Percentiles rank a stretch among this genome's conserved stretches.
Evolutionary conservation across 225 moss, liverwort and hornwort species (phyloP).

Genomic region (Pleurozium schreberi): DNA sequence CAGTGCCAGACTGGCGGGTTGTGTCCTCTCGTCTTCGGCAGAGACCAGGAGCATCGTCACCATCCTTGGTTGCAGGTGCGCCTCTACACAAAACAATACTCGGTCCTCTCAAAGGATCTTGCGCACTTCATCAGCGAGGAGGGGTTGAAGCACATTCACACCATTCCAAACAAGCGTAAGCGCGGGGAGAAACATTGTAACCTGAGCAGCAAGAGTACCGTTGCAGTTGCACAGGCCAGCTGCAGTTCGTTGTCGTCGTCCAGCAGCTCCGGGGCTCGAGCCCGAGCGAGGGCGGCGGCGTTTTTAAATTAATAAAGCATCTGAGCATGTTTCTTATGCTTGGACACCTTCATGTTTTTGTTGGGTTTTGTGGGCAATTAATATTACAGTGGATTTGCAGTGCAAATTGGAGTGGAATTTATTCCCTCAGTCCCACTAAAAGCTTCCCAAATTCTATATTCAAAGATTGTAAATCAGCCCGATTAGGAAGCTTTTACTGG

Average conservation of each 20-base stretch:
- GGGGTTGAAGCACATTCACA: neutral
- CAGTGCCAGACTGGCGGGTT: neutral
- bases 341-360: neutral
- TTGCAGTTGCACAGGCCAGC: too few species aligned
- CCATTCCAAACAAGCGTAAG: neutral
- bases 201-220: neutral
- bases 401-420: neutral
- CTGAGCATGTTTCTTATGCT: neutral
- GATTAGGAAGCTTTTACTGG: too few species aligned
- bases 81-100: neutral
- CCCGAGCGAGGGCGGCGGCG: too few species aligned
- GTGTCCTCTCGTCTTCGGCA: neutral
- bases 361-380: neutral
- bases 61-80: neutral
- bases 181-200: neutral
- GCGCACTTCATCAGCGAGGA: neutral
- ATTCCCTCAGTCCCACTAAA: too few species aligned
- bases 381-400: neutral
- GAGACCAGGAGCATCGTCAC: neutral
- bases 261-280: too few species aligned
- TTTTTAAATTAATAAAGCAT: too few species aligned
- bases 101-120: neutral
- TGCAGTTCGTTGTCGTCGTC: too few species aligned
- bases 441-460: too few species aligned
- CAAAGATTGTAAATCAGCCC: too few species aligned